Conservation (phyloP, 176 grass and related monocot genomes). For the Triticum monococcum region DNA sequence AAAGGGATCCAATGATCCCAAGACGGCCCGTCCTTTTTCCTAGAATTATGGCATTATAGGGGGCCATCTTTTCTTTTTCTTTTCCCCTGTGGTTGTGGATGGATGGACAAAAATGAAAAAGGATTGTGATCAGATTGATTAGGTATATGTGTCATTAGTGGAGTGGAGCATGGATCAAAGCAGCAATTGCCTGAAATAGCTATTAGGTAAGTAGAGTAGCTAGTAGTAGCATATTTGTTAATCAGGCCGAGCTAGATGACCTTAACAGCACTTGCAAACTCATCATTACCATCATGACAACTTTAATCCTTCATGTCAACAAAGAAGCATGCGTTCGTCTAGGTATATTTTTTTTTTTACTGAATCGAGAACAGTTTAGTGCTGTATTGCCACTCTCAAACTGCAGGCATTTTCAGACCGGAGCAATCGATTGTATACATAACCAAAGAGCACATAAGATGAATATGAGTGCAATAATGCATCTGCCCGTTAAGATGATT, state of each 20-base stretch:
- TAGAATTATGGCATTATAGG: background rate
- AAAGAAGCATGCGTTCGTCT: background rate
- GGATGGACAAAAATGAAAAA: background rate
- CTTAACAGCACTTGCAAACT: background rate
- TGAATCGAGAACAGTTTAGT: background rate
- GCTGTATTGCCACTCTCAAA: background rate
- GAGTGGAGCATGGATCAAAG: slow-evolving; percentile 1
- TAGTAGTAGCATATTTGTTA: background rate
- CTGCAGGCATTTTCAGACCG: background rate
- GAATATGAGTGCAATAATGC: background rate
- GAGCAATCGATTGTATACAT: background rate
- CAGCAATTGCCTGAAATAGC: background rate
- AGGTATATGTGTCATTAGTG: slow-evolving; percentile 19
- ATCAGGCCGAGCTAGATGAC: background rate
- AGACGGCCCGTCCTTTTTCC: slow-evolving; percentile 23
- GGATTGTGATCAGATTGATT: slow-evolving; percentile 18
- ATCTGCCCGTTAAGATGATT: background rate
- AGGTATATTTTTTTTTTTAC: background rate
- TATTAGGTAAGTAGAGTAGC: background rate
- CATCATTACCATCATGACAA: background rate
- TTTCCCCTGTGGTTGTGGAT: background rate
- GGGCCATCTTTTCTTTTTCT: too few species aligned
- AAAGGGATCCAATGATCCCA: slow-evolving; percentile 56
- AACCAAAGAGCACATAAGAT: background rate
- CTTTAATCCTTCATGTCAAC: slow-evolving; percentile 25